Percentiles rank a stretch among this genome's conserved stretches.
These are phyloP conservation scores for Trichoderma guizhouense DNA, from an alignment of 2,329 filamentous ascomycete species.

Conservation along the genomic window DNA sequence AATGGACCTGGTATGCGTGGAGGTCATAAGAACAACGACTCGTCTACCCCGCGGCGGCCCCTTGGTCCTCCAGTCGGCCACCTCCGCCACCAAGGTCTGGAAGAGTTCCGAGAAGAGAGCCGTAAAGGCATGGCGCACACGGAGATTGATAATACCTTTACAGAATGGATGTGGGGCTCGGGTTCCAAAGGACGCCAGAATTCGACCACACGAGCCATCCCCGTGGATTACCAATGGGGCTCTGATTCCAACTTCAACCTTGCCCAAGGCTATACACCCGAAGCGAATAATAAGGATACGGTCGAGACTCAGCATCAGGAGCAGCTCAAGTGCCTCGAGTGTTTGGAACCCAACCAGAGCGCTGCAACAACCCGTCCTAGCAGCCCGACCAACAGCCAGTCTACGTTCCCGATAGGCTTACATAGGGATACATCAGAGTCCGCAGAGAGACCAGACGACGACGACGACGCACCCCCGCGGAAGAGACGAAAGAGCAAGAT, in stretches of 20 bases:
- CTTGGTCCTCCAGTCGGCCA: slow-evolving; percentile 39
- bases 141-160: slow-evolving; percentile 38
- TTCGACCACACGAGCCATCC: slow-evolving; percentile 34
- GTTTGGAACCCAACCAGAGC: slow-evolving; percentile 56
- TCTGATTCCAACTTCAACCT: slow-evolving; percentile 63
- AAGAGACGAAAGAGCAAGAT: slow-evolving; percentile 56
- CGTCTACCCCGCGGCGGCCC: slow-evolving; percentile 25
- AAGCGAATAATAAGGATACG: slow-evolving; percentile 53
- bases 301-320: slow-evolving; percentile 54
- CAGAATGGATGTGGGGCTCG: slow-evolving; percentile 41
- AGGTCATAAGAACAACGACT: slow-evolving; percentile 27
- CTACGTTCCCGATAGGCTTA: neutral
- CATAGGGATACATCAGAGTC: slow-evolving; percentile 23
- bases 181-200: slow-evolving; percentile 28
- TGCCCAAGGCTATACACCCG: slow-evolving; percentile 57
- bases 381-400: slow-evolving; percentile 43
- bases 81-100: slow-evolving; percentile 41
- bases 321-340: slow-evolving; percentile 54
- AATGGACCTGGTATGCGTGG: slow-evolving; percentile 35
- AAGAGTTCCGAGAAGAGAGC: slow-evolving; percentile 42
- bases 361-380: slow-evolving; percentile 57
- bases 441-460: slow-evolving; percentile 33
- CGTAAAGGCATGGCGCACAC: slow-evolving; percentile 31
- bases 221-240: slow-evolving; percentile 59
- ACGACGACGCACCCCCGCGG: slow-evolving; percentile 41